Percentiles rank a stretch among this genome's conserved stretches.
phyloP scores from a whole-genome alignment of 768 basidiomycete species.

The Russula compacta region DNA sequence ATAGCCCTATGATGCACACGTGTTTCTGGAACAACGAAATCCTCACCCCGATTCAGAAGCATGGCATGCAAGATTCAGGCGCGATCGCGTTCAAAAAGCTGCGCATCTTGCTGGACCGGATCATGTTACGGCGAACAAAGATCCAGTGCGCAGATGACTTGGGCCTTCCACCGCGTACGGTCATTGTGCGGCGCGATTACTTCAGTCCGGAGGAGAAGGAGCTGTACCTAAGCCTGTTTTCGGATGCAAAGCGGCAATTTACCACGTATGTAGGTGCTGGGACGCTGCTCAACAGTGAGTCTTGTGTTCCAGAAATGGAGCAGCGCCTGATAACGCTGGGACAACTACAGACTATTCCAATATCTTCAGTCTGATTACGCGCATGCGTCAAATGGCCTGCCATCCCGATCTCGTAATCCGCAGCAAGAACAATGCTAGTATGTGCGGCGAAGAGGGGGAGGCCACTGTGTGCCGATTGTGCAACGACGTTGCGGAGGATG shows the following conservation, averaged over 20 bases:
- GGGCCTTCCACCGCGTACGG: constrained; percentile 86
- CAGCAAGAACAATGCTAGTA: constrained; percentile 66
- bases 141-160: constrained; percentile 94
- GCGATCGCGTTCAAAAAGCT: constrained; percentile 84
- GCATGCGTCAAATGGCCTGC: constrained; percentile 94
- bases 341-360: constrained; percentile 67
- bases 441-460: constrained; percentile 56
- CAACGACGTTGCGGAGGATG: constrained; percentile 94
- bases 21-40: constrained; percentile 99
- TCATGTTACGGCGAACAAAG: constrained; percentile 94
- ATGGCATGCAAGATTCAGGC: constrained; percentile 77
- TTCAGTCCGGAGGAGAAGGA: constrained; percentile 98
- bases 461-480: constrained; percentile 90
- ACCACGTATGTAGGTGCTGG: constrained; percentile 84
- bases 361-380: constrained; percentile 84
- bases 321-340: not conserved
- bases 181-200: constrained; percentile 80
- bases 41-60: constrained; percentile 88
- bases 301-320: not conserved
- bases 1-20: constrained; percentile 81
- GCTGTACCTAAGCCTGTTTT: constrained; percentile 82
- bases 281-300: constrained; percentile 85
- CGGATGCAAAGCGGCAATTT: constrained; percentile 89
- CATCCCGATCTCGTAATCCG: constrained; percentile 91
- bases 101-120: constrained; percentile 76